Base-by-base conservation (phyloP, 2,329 filamentous ascomycete genomes). In the Cyphellophora europaea region DNA sequence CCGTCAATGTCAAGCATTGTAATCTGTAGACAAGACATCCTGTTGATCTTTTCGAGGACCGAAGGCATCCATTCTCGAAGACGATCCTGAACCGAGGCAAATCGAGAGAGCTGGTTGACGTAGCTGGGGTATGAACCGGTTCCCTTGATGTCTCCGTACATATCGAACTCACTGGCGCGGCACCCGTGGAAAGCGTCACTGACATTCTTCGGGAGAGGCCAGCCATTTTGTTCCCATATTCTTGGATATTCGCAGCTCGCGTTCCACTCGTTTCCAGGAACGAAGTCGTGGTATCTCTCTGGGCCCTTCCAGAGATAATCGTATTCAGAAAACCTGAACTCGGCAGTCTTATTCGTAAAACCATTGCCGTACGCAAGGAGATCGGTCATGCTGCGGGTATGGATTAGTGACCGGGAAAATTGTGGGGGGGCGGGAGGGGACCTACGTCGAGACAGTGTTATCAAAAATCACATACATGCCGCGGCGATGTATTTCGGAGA, bases 21-120 rank as follows among this genome's bases (percentile, higher is more conserved):
- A 35, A 74, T 68, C 21, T 64, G 57, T 49, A 74, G 66, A 53
- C 71, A 74, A 2, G 68, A 70, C 42, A 72, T 69, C 34, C 63
- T 62, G 43, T 67, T 62, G 45, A 74, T 59, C 42, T 70, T 71
- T 35, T 63, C 58, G 6, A 63, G 52, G 0, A 74, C 69, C 5
- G 61, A 57, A 2, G 66, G 62, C 11, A 57, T 48, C 71, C 71
- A 74, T 30, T 72, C 69, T 30, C 71, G 61, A 3, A 74, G 58
- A 39, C 71, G 67, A 52, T 74, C 71, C 49, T 74, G 71, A 1
- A 74, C 70, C 27, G 62, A 67, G 34, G 68, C 69, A 53, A 74
- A 74, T 43, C 73, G 73, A 23, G 67, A 63, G 12, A 74, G 57
- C 49, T 73, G 68, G 41, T 65, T 66, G 45, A 69, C 55, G 62